phyloP scores from a whole-genome alignment of 2,329 filamentous ascomycete species.

The Fusarium praegraminearum region DNA sequence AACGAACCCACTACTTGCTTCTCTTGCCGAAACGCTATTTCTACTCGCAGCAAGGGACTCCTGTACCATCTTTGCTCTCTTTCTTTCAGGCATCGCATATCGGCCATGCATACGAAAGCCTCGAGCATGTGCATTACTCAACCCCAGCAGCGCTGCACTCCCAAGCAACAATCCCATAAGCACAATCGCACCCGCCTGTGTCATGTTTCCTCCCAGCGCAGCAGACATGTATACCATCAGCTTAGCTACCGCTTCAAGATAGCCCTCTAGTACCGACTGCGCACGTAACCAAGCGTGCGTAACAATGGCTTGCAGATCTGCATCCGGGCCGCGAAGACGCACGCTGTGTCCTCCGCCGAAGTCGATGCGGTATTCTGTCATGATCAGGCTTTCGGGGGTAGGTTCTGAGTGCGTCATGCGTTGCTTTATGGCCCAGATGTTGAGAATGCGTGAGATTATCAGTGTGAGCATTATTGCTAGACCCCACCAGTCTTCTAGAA shows the following conservation, averaged over 20 bases:
- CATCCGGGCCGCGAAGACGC: conserved; percentile 63
- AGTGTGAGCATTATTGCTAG: conserved; percentile 61
- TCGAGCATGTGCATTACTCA: conserved; percentile 64
- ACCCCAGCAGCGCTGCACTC: conserved; percentile 65
- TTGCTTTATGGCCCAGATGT: conserved; percentile 67
- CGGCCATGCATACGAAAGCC: conserved; percentile 65
- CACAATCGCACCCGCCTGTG: conserved; percentile 63
- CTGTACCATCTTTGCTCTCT: background rate
- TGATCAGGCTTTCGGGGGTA: conserved; percentile 21
- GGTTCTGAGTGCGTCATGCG: conserved; percentile 51
- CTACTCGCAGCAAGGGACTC: background rate
- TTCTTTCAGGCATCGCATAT: conserved; percentile 51
- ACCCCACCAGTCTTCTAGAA: conserved; percentile 66
- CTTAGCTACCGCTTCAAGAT: conserved; percentile 65
- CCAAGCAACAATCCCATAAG: conserved; percentile 64
- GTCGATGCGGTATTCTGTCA: conserved; percentile 63
- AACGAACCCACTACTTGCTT: background rate
- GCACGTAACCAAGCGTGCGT: conserved; percentile 67
- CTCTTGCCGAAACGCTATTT: conserved; percentile 2
- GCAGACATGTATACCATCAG: conserved; percentile 69
- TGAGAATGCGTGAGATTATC: conserved; percentile 66
- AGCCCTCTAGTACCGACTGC: conserved; percentile 63
- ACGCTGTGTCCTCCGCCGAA: conserved; percentile 65
- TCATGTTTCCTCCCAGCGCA: conserved; percentile 66
- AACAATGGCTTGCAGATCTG: conserved; percentile 71